Percentiles rank a stretch among this genome's conserved stretches.
Evolutionary conservation across 129 eudicot genomes (phyloP).

Genomic region (Deinandra increscens): DNA sequence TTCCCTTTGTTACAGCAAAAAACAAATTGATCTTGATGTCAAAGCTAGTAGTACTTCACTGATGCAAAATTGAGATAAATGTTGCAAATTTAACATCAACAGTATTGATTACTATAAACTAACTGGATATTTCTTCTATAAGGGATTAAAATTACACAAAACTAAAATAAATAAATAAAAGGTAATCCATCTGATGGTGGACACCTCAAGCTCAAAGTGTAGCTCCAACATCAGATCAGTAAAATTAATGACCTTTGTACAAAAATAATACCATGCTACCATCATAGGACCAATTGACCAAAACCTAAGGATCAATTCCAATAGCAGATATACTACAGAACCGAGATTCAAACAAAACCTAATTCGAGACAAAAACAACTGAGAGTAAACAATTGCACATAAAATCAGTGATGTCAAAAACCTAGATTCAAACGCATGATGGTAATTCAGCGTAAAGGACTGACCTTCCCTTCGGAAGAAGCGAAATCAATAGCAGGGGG

Average conservation of each 20-base stretch:
- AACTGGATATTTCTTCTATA: not conserved
- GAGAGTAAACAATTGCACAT: not conserved
- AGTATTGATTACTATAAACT: not conserved
- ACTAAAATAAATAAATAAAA: not conserved
- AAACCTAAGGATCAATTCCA: not conserved
- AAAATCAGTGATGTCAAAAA: not conserved
- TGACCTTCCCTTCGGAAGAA: conserved; percentile 84
- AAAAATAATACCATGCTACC: not conserved
- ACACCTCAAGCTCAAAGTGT: conserved; percentile 5
- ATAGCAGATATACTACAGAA: not conserved
- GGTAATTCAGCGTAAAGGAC: not conserved
- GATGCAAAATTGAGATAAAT: not conserved
- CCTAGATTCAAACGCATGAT: not conserved
- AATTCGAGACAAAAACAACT: conserved; percentile 2
- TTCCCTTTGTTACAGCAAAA: not conserved
- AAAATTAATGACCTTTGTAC: not conserved
- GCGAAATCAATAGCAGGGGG: conserved; percentile 98
- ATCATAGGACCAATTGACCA: not conserved
- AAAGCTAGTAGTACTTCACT: not conserved
- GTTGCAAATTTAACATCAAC: not conserved
- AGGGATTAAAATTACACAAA: not conserved
- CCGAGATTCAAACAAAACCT: not conserved
- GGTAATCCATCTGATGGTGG: not conserved
- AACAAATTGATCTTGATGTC: not conserved
- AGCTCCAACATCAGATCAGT: not conserved